These are phyloP conservation scores for Moricandia arvensis DNA, from an alignment of 345 rosid species.

Conservation along the genomic window DNA sequence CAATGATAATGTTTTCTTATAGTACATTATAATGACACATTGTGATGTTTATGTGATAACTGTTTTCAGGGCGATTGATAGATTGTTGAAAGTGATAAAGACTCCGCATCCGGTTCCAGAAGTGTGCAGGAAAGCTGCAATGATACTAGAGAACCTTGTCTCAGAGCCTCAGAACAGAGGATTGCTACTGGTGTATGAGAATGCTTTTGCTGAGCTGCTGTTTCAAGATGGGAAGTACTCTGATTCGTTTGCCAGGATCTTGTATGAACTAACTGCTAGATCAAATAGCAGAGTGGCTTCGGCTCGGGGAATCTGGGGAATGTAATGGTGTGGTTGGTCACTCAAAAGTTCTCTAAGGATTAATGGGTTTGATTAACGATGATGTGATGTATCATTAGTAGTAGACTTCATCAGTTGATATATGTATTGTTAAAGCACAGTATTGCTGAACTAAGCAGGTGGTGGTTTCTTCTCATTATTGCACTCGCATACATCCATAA, in stretches of 20 bases:
- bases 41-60: neutral
- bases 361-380: conserved; percentile 5
- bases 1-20: neutral
- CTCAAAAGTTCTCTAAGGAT: neutral
- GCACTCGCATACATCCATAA: neutral
- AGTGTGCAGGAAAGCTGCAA: conserved; percentile 92
- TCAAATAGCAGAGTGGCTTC: conserved; percentile 83
- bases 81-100: conserved; percentile 80
- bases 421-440: conserved; percentile 14
- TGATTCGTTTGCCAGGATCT: conserved; percentile 87
- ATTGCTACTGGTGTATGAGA: conserved; percentile 76
- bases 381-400: conserved; percentile 14
- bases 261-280: conserved; percentile 83
- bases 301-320: conserved; percentile 91
- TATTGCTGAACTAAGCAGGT: conserved; percentile 13
- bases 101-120: conserved; percentile 89
- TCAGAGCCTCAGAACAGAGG: conserved; percentile 88
- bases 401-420: conserved; percentile 9
- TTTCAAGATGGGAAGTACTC: conserved; percentile 83
- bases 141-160: conserved; percentile 87
- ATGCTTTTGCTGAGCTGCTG: conserved; percentile 86
- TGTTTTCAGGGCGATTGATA: conserved; percentile 83
- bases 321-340: conserved; percentile 39
- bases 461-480: conserved; percentile 8
- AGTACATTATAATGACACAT: neutral